These are phyloP conservation scores for Ilyonectria mors-panacis DNA, from an alignment of 2,329 filamentous ascomycete species.

Conservation along the genomic window DNA sequence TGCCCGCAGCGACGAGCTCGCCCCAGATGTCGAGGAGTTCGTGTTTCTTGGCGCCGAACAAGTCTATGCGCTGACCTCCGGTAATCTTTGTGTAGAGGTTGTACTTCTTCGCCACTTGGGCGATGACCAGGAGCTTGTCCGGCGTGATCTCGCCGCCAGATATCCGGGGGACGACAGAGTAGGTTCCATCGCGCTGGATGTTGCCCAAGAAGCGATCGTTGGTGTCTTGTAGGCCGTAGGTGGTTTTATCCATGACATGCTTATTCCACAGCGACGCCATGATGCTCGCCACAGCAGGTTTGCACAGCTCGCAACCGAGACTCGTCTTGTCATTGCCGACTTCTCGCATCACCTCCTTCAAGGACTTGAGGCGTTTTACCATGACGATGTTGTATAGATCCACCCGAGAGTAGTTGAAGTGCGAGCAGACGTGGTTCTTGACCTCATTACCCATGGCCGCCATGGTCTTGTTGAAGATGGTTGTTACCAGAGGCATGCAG, in stretches of 20 bases:
- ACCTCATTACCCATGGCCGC: conserved; percentile 87
- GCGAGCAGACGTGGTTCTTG: conserved; percentile 87
- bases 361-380: conserved; percentile 81
- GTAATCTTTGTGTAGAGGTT: conserved; percentile 93
- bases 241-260: conserved; percentile 80
- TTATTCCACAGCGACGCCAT: conserved; percentile 87
- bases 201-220: conserved; percentile 92
- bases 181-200: conserved; percentile 92
- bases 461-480: conserved; percentile 93
- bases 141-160: conserved; percentile 90
- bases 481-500: conserved; percentile 89
- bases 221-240: conserved; percentile 87
- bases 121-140: conserved; percentile 87
- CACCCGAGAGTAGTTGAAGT: conserved; percentile 86
- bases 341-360: conserved; percentile 83
- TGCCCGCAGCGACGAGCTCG: conserved; percentile 83
- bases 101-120: conserved; percentile 87
- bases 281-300: conserved; percentile 86
- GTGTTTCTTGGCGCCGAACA: conserved; percentile 93
- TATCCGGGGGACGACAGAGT: conserved; percentile 88
- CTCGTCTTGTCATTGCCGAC: conserved; percentile 80
- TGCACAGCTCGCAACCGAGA: conserved; percentile 90
- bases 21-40: conserved; percentile 88
- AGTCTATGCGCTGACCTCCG: conserved; percentile 90
- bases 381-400: conserved; percentile 93